These are phyloP conservation scores for Leishmania lainsoni DNA, from an alignment of 208 protist species.

Conservation along the genomic window DNA sequence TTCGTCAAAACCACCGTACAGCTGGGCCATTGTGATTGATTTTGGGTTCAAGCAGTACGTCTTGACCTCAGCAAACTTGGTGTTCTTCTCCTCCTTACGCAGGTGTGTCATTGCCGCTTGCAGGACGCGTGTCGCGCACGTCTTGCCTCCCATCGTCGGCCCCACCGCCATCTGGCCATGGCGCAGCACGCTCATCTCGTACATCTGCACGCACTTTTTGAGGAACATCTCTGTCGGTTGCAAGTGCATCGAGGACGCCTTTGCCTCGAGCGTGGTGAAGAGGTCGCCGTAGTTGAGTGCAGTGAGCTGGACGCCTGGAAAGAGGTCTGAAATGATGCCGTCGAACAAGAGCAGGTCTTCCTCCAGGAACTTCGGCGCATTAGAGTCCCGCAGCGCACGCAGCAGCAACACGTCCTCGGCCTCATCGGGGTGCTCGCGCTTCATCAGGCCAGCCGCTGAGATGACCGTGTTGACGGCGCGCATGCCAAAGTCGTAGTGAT, in stretches of 20 bases:
- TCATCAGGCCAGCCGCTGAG: conserved; percentile 95
- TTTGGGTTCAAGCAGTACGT: conserved; percentile 96
- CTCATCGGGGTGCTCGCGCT: conserved; percentile 93
- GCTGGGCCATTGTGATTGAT: conserved; percentile 97
- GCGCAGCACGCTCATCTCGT: conserved; percentile 97
- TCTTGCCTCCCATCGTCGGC: conserved; percentile 97
- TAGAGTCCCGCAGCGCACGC: conserved; percentile 95
- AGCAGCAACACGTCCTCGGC: conserved; percentile 95
- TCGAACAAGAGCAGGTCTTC: conserved; percentile 94
- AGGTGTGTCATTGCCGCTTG: conserved; percentile 89
- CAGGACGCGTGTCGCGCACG: conserved; percentile 80
- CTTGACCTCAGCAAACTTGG: conserved; percentile 85
- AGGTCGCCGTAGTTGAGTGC: conserved; percentile 94
- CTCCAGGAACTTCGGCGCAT: conserved; percentile 98
- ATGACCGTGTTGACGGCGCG: conserved; percentile 99
- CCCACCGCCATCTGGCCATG: conserved; percentile 98
- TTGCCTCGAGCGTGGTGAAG: conserved; percentile 68
- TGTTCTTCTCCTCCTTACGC: conserved; percentile 59
- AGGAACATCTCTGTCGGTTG: conserved; percentile 96
- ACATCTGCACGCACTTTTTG: conserved; percentile 97
- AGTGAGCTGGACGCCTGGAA: conserved; percentile 93
- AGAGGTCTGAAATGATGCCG: conserved; percentile 97
- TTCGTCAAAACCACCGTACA: conserved; percentile 97
- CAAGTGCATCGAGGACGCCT: conserved; percentile 74
- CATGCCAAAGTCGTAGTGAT: conserved; percentile 99